Evolutionary conservation across 1,139 yeast species (phyloP), one percentile per base, ranked within the genome.

Genomic region (Taiozyma onychis): DNA sequence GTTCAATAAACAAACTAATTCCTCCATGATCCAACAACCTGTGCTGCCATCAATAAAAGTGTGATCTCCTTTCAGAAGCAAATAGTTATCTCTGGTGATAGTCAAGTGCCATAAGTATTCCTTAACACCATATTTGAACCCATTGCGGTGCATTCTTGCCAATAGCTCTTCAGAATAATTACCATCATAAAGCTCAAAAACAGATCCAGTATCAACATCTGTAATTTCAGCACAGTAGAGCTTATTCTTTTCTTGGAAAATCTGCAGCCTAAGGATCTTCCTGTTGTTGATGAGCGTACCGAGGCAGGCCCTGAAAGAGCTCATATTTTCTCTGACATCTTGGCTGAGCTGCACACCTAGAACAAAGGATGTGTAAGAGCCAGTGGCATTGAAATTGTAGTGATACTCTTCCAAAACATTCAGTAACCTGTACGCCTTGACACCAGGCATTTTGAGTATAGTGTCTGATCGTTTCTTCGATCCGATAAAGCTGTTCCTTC

Each of bases 371-470:
- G 44, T 14, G 11, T 27, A 42, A 8, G 28, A 28, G 13, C 35
- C 35, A 16, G 44, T 42, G 11, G 44, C 18, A 16, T 26, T 42
- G 14, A 42, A 27, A 14, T 42, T 11, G 27, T 42, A 16, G 30
- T 42, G 44, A 32, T 28, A 26, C 13, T 42, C 28, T 28, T 42
- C 34, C 6, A 42, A 21, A 3, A 10, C 2, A 14, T 4, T 22
- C 21, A 41, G 5, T 14, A 16, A 4, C n/a, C 30, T 26, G 32
- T 41, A 41, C 6, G 16, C 24, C 16, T 49, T 18, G 42, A 49
- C 8, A 4, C n/a, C 26, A 13, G 41, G 18, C 41, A 37, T 72
- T 88, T 10, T 88, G 7, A 30, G 4, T 30, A 11, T 11, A 30
- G 13, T 30, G n/a, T 30, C 11, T 11, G 4, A 3, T 6, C 3